Evolutionary conservation across 73 alveolate genomes (phyloP).

Genomic region (Symbiodinium natans): DNA sequence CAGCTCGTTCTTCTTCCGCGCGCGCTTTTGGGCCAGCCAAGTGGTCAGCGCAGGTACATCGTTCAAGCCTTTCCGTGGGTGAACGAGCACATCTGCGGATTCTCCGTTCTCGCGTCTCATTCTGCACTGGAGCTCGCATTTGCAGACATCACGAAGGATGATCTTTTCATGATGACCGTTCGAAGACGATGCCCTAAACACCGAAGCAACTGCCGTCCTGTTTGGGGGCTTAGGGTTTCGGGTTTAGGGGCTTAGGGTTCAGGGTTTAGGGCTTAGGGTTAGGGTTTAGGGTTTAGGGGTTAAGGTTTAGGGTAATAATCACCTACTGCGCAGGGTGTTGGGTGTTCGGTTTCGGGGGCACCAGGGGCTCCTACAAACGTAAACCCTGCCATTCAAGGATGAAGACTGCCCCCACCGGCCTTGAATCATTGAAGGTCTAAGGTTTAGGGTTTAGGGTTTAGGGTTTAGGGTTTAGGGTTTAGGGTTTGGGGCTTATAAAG

Average conservation of each 20-base stretch:
- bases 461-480: too few species aligned
- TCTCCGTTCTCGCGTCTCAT: constrained; percentile 38
- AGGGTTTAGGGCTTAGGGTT: not conserved
- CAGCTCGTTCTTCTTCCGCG: too few species aligned
- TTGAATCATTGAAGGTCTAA: too few species aligned
- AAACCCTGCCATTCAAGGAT: too few species aligned
- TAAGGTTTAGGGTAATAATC: not conserved
- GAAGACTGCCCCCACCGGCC: too few species aligned
- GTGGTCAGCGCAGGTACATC: constrained; percentile 86
- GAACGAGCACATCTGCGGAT: constrained; percentile 69
- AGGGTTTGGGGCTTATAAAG: too few species aligned
- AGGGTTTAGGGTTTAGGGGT: not conserved
- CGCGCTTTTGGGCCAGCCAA: too few species aligned
- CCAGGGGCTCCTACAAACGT: too few species aligned
- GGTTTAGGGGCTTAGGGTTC: not conserved
- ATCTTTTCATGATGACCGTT: not conserved
- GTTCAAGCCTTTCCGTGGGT: constrained; percentile 79
- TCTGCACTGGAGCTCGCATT: constrained; percentile 26
- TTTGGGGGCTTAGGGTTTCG: not conserved
- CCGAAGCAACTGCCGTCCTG: not conserved
- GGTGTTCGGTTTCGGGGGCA: too few species aligned
- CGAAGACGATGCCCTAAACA: not conserved
- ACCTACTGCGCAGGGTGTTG: too few species aligned
- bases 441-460: too few species aligned
- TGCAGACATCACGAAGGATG: not conserved